Evolutionary conservation across 1,139 yeast genomes (phyloP).

Genomic region (Yamadazyma sp.): DNA sequence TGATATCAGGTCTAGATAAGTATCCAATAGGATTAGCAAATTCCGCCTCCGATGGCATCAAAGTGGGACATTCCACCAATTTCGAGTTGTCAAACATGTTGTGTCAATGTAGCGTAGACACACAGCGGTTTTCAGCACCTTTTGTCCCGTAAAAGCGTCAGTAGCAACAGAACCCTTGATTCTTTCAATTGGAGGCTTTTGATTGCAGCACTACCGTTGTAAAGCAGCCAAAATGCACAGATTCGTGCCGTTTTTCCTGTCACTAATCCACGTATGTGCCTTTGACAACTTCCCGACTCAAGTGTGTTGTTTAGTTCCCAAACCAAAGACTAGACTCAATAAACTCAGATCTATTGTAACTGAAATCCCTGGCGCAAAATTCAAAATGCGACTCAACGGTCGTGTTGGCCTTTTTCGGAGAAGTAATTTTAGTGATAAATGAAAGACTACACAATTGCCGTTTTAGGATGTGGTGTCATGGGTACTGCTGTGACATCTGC

Average conservation of each 20-base stretch:
- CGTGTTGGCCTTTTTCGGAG: not conserved
- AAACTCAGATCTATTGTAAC: not conserved
- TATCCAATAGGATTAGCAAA: constrained; percentile 63
- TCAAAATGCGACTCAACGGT: not conserved
- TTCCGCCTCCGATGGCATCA: constrained; percentile 54
- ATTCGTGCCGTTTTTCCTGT: not conserved
- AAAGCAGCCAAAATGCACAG: no score
- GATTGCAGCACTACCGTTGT: not conserved
- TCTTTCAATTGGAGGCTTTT: no score
- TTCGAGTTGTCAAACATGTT: constrained; percentile 13
- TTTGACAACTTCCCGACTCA: not conserved
- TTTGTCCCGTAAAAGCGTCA: not conserved
- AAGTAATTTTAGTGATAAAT: constrained; percentile 8
- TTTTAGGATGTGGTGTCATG: constrained; percentile 94
- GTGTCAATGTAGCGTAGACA: not conserved
- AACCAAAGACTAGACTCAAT: not conserved
- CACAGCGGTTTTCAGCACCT: not conserved
- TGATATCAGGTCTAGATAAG: constrained; percentile 51
- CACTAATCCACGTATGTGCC: not conserved
- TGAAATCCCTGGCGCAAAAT: constrained; percentile 1
- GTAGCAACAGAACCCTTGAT: no score
- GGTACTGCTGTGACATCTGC: constrained; percentile 95
- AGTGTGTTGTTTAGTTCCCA: not conserved
- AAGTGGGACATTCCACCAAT: constrained; percentile 48
- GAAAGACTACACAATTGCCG: constrained; percentile 65